Percentiles rank a stretch among this genome's conserved stretches.
phyloP scores from a whole-genome alignment of 1,284 basidiomycete genomes.

The Marasmius oreades region DNA sequence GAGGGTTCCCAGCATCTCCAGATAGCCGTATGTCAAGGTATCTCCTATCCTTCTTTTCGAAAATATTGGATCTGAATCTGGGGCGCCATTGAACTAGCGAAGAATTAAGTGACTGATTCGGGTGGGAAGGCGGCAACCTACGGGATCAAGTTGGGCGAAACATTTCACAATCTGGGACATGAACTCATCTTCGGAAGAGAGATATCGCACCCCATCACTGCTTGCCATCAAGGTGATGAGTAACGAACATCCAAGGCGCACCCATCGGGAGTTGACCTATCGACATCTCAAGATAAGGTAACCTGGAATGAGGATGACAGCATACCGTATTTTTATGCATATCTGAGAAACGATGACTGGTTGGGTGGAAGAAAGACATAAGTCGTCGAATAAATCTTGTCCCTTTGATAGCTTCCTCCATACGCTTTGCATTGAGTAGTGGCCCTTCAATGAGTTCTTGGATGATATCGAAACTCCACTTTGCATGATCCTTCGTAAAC shows the following conservation, averaged over 20 bases:
- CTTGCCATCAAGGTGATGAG: conserved; percentile 83
- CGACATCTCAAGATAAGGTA: background rate
- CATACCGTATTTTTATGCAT: conserved; percentile 63
- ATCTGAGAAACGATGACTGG: conserved; percentile 82
- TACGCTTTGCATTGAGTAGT: conserved; percentile 84
- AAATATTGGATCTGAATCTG: conserved; percentile 79
- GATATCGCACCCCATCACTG: conserved; percentile 80
- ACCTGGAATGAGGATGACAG: background rate
- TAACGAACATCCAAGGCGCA: conserved; percentile 80
- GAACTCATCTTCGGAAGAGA: conserved; percentile 83
- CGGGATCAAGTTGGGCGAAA: conserved; percentile 91
- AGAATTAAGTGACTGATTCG: background rate
- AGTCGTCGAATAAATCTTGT: conserved; percentile 86
- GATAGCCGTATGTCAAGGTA: conserved; percentile 88
- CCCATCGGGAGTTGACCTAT: conserved; percentile 78
- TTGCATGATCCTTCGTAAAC: conserved; percentile 83
- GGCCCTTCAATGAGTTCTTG: conserved; percentile 93
- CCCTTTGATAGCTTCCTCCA: conserved; percentile 93
- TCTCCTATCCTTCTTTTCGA: conserved; percentile 81
- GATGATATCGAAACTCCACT: conserved; percentile 91
- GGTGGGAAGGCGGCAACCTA: conserved; percentile 32
- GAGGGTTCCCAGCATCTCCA: conserved; percentile 93
- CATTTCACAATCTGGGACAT: conserved; percentile 83
- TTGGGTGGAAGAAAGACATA: conserved; percentile 92
- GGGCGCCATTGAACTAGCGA: conserved; percentile 59